phyloP scores from a whole-genome alignment of 2,329 filamentous ascomycete genomes.

The Capronia epimyces region DNA sequence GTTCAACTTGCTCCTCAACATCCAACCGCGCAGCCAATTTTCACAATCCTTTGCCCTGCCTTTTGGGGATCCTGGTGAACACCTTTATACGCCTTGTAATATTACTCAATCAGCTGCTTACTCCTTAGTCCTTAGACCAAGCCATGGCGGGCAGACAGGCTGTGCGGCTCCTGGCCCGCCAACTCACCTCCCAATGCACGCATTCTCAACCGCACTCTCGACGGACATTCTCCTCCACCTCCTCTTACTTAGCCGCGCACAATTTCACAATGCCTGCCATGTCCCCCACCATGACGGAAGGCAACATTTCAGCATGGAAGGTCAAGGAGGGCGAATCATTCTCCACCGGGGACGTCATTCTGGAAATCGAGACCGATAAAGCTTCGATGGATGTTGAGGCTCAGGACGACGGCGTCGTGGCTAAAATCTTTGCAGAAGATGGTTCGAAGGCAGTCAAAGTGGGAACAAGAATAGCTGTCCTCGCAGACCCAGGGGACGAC shows the following conservation, averaged over 20 bases:
- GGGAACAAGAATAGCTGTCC: conserved; percentile 72
- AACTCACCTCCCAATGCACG: conserved; percentile 22
- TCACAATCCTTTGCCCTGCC: neutral
- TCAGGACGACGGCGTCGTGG: conserved; percentile 78
- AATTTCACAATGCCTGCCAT: conserved; percentile 90
- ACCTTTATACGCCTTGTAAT: neutral
- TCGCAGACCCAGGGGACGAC: conserved; percentile 78
- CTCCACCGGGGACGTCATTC: conserved; percentile 74
- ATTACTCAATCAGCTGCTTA: too few species aligned
- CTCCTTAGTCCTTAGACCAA: neutral
- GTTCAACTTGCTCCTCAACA: conserved; percentile 3
- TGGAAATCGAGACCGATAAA: conserved; percentile 93
- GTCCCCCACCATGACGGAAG: conserved; percentile 90
- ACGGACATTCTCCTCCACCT: conserved; percentile 22
- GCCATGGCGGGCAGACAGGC: conserved; percentile 27
- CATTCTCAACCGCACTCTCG: conserved; percentile 18
- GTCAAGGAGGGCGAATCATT: conserved; percentile 81
- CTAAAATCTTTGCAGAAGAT: conserved; percentile 69
- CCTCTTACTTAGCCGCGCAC: conserved; percentile 58
- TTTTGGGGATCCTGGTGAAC: neutral
- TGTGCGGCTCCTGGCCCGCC: conserved; percentile 25
- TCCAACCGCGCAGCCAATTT: neutral
- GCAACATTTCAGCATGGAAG: conserved; percentile 79
- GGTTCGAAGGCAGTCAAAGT: conserved; percentile 73
- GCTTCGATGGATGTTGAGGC: conserved; percentile 93